Base-by-base conservation (phyloP, 495 filamentous ascomycete species). In the Xylaria palmicola region DNA sequence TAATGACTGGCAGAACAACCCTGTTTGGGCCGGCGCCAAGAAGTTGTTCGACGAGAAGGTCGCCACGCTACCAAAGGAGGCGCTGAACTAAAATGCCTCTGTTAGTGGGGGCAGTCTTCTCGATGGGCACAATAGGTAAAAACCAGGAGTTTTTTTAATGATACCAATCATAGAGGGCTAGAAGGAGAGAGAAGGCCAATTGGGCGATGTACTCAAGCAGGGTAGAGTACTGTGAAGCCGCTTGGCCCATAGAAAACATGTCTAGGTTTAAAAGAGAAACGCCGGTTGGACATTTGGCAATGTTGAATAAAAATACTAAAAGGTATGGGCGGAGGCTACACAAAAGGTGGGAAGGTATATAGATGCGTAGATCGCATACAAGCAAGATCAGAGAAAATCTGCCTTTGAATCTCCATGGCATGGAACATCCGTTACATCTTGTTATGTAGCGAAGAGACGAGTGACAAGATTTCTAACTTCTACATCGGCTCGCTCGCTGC, bases 1-100 rank as follows among this genome's bases (percentile, higher is more conserved):
- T 51, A 91, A 93, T 71, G 82, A 91, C 71, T 84, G 91, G 70
- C 73, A 79, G 34, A 88, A 80, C 47, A 77, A 83, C 22, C 85
- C 85, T 5, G 93, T 97, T 4, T 98, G 93, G 93, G 76, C 80
- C 59, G 82, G 88, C 41, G 93, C 92, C 8, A 86, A 95, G 81
- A 84, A 89, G 72, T 78, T 96, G 58, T 96, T 94, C 78, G 74
- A 90, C 49, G 85, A 92, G 68, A 96, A 96, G 82, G 90, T 93
- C 39, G 82, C 84, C 20, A 88, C 85, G 29, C 74, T 96, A 62
- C 89, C 90, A 17, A 70, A 71, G n/a, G 73, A 68, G 44, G 76
- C 74, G 7, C 60, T 78, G 29, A 63, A 75, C 36, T 59, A 59
- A 27, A 36, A n/a, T 13, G 3, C 19, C 7, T 8, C 37, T 52